A percentile compares a stretch with the other conserved stretches of the same genome.
These are phyloP conservation scores for Thielaviopsis musarum DNA, from an alignment of 2,329 filamentous ascomycete species.

Conservation along the genomic window DNA sequence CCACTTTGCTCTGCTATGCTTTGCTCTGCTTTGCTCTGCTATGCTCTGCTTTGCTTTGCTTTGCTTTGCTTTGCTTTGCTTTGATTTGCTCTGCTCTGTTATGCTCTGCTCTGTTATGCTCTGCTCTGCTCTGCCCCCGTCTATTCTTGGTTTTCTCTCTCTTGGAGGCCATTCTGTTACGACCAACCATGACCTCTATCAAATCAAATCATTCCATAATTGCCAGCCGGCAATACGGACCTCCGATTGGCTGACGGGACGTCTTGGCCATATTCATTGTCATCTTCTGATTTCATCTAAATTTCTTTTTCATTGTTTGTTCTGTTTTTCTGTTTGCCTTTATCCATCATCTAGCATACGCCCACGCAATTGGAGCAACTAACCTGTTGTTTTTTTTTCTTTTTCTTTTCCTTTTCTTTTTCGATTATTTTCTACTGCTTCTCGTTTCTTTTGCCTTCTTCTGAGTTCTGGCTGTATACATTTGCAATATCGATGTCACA, in stretches of 20 bases:
- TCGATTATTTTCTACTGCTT: conserved; percentile 3
- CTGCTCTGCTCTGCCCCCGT: not conserved
- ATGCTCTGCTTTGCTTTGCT: not conserved
- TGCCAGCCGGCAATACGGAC: not conserved
- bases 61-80: not conserved
- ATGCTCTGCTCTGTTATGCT: not conserved
- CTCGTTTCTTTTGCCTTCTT: conserved; percentile 11
- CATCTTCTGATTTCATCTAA: not conserved
- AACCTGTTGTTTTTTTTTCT: not conserved
- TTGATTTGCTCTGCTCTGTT: not conserved
- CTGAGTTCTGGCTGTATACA: not conserved
- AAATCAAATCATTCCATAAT: not conserved
- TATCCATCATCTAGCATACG: not conserved
- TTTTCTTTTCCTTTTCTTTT: not conserved
- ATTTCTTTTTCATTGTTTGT: conserved; percentile 7
- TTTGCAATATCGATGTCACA: not conserved
- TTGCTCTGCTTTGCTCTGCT: not conserved
- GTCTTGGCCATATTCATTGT: not conserved
- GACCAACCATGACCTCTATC: not conserved
- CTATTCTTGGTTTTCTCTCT: not conserved
- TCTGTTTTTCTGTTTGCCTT: conserved; percentile 13
- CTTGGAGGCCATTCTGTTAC: not conserved
- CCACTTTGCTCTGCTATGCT: not conserved
- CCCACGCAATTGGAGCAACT: not conserved
- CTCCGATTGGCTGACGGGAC: not conserved